phyloP scores from a whole-genome alignment of 805 yeast species.

The Metschnikowia anglica region DNA sequence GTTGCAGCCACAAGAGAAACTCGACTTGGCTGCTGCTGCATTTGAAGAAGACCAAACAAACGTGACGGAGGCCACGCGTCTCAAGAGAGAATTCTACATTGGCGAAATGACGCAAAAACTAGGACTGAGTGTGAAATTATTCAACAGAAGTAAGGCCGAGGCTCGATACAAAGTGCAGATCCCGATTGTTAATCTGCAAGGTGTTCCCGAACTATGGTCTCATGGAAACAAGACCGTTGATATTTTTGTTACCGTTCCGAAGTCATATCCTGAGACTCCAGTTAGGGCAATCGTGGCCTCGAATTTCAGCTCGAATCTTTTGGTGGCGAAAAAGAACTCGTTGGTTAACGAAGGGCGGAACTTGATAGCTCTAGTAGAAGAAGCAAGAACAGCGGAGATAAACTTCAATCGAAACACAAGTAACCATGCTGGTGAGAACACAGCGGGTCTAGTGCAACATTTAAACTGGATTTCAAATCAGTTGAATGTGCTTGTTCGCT shows the following conservation, averaged over 20 bases:
- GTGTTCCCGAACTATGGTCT: slow-evolving; percentile 33
- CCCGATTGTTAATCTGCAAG: slow-evolving; percentile 24
- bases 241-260: slow-evolving; percentile 34
- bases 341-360: slow-evolving; percentile 16
- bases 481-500: slow-evolving; percentile 8
- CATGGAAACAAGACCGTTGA: slow-evolving; percentile 26
- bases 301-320: slow-evolving; percentile 32
- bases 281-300: slow-evolving; percentile 27
- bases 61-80: slow-evolving; percentile 9
- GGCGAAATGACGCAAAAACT: slow-evolving; percentile 32
- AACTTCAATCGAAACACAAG: slow-evolving; percentile 27
- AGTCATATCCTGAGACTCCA: slow-evolving; percentile 30
- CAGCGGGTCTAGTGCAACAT: slow-evolving; percentile 24
- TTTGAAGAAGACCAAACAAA: slow-evolving; percentile 1
- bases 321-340: slow-evolving; percentile 24
- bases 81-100: slow-evolving; percentile 16
- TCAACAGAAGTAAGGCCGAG: slow-evolving; percentile 27
- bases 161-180: slow-evolving; percentile 33
- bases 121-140: slow-evolving; percentile 25
- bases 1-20: slow-evolving; percentile 2
- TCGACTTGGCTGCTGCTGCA: slow-evolving; percentile 11
- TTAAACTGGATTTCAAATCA: slow-evolving; percentile 36
- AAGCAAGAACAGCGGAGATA: slow-evolving; percentile 29
- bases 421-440: slow-evolving; percentile 15
- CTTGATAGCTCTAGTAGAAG: slow-evolving; percentile 22